A percentile compares a stretch with the other conserved stretches of the same genome.
phyloP scores from a whole-genome alignment of 1,284 basidiomycete genomes.

The Marasmius fiardii region DNA sequence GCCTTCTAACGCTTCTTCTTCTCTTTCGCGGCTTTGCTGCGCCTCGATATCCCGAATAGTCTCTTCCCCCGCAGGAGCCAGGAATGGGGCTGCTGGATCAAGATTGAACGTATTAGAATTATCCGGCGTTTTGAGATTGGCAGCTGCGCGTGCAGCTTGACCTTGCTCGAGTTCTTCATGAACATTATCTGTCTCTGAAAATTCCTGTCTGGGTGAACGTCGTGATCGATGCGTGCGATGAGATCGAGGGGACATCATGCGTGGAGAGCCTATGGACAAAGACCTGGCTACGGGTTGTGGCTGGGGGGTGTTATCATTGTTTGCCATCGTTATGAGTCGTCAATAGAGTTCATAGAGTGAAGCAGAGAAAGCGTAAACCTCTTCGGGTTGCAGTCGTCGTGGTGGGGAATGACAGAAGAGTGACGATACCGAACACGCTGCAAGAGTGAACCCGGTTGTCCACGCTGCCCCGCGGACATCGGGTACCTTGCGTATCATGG shows the following conservation, averaged over 20 bases:
- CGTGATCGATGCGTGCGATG: slow-evolving; percentile 8
- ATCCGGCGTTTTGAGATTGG: background rate
- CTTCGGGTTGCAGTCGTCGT: too few relatives aligned
- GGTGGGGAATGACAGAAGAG: background rate
- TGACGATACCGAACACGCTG: too few relatives aligned
- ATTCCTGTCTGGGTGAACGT: slow-evolving; percentile 2
- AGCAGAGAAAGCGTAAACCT: background rate
- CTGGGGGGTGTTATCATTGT: background rate
- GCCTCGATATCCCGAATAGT: slow-evolving; percentile 7
- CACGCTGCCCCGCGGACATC: too few relatives aligned
- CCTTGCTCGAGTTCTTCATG: background rate
- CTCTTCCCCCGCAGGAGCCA: slow-evolving; percentile 20
- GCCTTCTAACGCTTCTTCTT: background rate
- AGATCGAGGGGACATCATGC: slow-evolving; percentile 13
- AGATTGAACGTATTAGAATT: slow-evolving; percentile 18
- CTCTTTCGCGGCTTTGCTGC: background rate
- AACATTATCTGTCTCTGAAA: background rate
- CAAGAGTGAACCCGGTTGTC: too few relatives aligned
- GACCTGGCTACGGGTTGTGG: background rate
- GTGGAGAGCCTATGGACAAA: slow-evolving; percentile 8
- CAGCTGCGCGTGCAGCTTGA: background rate
- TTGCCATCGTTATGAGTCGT: background rate
- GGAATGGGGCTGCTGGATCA: slow-evolving; percentile 27
- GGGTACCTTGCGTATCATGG: background rate
- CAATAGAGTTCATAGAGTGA: background rate